These are phyloP conservation scores for Linum trigynum DNA, from an alignment of 345 rosid species.

Conservation along the genomic window DNA sequence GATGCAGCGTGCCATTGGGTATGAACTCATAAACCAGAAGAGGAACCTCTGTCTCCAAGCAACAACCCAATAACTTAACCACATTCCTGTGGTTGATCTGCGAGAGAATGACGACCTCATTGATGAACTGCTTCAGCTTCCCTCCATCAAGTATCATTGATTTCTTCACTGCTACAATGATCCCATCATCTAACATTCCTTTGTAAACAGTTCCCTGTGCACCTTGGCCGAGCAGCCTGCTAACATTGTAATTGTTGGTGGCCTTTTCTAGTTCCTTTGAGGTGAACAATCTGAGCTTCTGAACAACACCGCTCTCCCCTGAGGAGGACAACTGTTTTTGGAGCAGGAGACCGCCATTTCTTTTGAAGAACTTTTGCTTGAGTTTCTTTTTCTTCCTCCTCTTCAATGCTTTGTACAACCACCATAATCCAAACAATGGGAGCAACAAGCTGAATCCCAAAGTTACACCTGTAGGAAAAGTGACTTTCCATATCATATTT, in stretches of 20 bases:
- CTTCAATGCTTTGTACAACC: constrained; percentile 3
- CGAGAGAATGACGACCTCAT: background rate
- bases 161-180: background rate
- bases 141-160: background rate
- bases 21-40: background rate
- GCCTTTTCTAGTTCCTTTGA: constrained; percentile 1
- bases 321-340: background rate
- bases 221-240: background rate
- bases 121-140: background rate
- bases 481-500: background rate
- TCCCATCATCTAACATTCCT: background rate
- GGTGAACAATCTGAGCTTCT: background rate
- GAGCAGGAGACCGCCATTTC: constrained; percentile 1
- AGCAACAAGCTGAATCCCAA: background rate
- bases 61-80: background rate
- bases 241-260: background rate
- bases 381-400: background rate
- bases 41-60: constrained; percentile 1
- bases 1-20: background rate
- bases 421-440: background rate
- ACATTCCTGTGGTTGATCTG: background rate
- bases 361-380: constrained; percentile 5
- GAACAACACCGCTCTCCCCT: background rate
- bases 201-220: constrained; percentile 1
- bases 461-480: background rate